Evolutionary conservation across 1,139 yeast species (phyloP), one percentile per base, ranked within the genome.

Genomic region (Yamadazyma epiphylla): DNA sequence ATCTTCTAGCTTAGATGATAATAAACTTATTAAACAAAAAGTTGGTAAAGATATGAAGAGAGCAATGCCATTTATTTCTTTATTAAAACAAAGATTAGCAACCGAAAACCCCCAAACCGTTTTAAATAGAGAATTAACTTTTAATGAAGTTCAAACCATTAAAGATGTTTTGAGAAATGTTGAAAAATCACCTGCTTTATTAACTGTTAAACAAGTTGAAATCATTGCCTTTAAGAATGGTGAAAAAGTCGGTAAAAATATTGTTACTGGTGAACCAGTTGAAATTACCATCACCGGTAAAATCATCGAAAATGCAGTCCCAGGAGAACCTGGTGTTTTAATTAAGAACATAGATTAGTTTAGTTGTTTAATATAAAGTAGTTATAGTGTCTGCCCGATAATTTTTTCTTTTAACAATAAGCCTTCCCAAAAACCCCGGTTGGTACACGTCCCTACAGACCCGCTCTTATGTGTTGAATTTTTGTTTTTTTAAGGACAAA

Each of bases 1-100:
- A 43, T 58, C 56, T 28, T 77, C 75, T 16, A 57, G 71, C 19
- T 65, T 83, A 46, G 68, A 77, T 38, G 88, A 82, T 53, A 79
- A 70, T 60, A 72, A 71, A 46, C 61, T 59, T 35, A 66, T 83
- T 42, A 80, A 74, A 55, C 70, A 74, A 42, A 74, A 64, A 51
- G 79, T 83, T 37, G 83, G 83, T 41, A 79, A 77, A 55, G 91
- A 83, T 48, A 78, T 89, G 82, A 88, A 88, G 73, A 80, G 94
- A 47, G 97, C 95, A 39, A 91, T 94, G 98, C 97, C 97, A 38
- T 91, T 89, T 58, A 89, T 91, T 42, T 80, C 91, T 41, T 68
- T 77, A 44, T 68, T 91, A 58, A 87, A 91, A 60, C 84, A 80
- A 53, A 80, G 95, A 62, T 71, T 91, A 46, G 55, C 67, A 12